Percentiles rank a stretch among this genome's conserved stretches.
phyloP scores from a whole-genome alignment of 2,329 filamentous ascomycete species.

The Beauveria sp. region DNA sequence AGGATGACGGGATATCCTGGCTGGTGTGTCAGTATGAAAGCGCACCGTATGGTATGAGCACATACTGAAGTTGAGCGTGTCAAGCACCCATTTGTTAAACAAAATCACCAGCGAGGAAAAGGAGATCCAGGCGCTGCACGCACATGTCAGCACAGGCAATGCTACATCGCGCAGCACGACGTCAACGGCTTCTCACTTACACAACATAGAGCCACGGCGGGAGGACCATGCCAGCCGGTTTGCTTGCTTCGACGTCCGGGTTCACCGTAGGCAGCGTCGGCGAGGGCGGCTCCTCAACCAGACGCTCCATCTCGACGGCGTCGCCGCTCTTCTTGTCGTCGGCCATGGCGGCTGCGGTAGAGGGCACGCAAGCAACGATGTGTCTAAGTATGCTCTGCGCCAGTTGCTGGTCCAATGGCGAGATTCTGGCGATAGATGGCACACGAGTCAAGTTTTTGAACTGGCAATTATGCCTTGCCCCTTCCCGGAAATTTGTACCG shows the following conservation, averaged over 20 bases:
- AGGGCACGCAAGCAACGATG: not conserved
- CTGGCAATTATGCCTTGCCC: not conserved
- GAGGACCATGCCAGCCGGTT: not conserved
- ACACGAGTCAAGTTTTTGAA: not conserved
- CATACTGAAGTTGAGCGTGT: conserved; percentile 60
- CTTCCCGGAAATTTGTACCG: too few species aligned
- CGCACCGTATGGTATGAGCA: not conserved
- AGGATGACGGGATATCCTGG: conserved; percentile 69
- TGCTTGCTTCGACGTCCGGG: not conserved
- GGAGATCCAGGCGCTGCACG: conserved; percentile 61
- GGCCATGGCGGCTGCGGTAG: not conserved
- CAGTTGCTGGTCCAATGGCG: not conserved
- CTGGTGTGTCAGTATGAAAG: not conserved
- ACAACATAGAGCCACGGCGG: conserved; percentile 6
- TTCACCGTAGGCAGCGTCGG: conserved; percentile 6
- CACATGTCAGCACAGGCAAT: not conserved
- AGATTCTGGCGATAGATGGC: not conserved
- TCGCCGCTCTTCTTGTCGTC: not conserved
- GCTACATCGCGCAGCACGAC: not conserved
- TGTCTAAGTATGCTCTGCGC: not conserved
- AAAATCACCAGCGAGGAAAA: conserved; percentile 82
- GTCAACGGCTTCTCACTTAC: not conserved
- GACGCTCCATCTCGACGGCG: conserved; percentile 7
- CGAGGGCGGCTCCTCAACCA: conserved; percentile 1
- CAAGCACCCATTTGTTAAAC: conserved; percentile 93